Evolutionary conservation across 192 early-diverging fungal species (phyloP).

Genomic region (Obelidium mucronatum): DNA sequence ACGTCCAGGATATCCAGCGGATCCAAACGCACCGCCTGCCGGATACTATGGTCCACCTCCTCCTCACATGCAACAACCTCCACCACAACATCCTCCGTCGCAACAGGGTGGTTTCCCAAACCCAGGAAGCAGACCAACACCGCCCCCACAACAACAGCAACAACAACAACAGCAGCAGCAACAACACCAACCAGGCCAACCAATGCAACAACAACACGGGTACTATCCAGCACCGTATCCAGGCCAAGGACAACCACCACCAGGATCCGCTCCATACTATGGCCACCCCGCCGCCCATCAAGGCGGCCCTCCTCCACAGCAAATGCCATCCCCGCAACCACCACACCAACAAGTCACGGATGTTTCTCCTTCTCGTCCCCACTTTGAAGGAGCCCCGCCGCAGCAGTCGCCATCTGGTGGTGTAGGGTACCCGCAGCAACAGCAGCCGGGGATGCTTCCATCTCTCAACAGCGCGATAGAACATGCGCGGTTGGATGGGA

Average conservation of each 20-base stretch:
- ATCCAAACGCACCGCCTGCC: not conserved
- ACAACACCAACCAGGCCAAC: constrained; percentile 17
- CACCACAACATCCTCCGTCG: not conserved
- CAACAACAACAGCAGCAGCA: not conserved
- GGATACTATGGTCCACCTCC: constrained; percentile 4
- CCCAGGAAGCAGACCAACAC: not conserved
- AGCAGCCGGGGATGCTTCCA: not conserved
- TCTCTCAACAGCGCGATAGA: constrained; percentile 1
- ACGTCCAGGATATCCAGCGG: not conserved
- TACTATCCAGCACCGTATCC: not conserved
- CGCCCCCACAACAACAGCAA: not conserved
- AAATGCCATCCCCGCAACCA: not conserved
- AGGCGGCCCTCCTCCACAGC: not conserved
- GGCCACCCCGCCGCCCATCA: not conserved
- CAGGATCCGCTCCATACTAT: not conserved
- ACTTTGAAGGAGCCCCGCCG: not conserved
- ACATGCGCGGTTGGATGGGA: constrained; percentile 20
- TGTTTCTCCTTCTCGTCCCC: not conserved
- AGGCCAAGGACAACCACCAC: not conserved
- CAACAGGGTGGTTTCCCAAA: not conserved
- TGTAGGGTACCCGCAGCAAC: too few relatives aligned
- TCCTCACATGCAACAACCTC: not conserved
- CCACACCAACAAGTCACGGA: not conserved
- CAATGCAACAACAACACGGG: not conserved
- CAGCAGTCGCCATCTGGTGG: not conserved